Base-by-base conservation (phyloP, 768 basidiomycete genomes). In the Mycena maculata region DNA sequence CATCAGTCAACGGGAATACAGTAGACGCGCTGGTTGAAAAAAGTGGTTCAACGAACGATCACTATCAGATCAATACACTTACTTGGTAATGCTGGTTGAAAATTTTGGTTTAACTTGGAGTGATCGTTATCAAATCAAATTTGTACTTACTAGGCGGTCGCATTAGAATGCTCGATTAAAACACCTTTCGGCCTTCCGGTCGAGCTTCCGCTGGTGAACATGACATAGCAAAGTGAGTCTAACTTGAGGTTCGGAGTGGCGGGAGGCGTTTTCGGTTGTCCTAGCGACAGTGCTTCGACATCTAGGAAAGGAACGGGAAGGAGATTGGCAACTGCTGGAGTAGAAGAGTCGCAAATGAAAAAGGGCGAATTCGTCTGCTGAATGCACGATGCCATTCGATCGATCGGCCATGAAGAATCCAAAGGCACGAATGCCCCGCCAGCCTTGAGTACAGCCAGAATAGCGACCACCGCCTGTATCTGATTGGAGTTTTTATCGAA, bases 361-460 rank as follows among this genome's bases (percentile, higher is more conserved):
- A 49, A 49, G 16, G 11, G 38, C 25, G 58, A 45, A 38, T 28
- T 39, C 11, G 58, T 49, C 39, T 60, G 58, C 25, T 60, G 25
- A 15, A 60, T 60, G 31, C 58, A 60, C 18, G 58, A 60, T 6
- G 18, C 36, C 27, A 60, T 31, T 23, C 58, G 58, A 28, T 48
- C 58, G 20, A 60, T 31, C 18, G 58, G 58, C 58, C 45, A 60
- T 38, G 47, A 38, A 31, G 47, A 33, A 25, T 60, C 58, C 47
- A 60, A 31, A 22, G 47, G 47, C 3, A 60, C 47, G 9, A 60
- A 60, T 5, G 47, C 45, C 10, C 58, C 58, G 4, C 58, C 58
- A 11, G 58, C 31, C 31, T 60, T 49, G 25, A 60, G 25, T n/a
- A 48, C n/a, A 10, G 57, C 57, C 31, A 59, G n/a, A 36, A 59